Evolutionary conservation across 208 protist genomes (phyloP).

Genomic region (Crithidia expoeki): DNA sequence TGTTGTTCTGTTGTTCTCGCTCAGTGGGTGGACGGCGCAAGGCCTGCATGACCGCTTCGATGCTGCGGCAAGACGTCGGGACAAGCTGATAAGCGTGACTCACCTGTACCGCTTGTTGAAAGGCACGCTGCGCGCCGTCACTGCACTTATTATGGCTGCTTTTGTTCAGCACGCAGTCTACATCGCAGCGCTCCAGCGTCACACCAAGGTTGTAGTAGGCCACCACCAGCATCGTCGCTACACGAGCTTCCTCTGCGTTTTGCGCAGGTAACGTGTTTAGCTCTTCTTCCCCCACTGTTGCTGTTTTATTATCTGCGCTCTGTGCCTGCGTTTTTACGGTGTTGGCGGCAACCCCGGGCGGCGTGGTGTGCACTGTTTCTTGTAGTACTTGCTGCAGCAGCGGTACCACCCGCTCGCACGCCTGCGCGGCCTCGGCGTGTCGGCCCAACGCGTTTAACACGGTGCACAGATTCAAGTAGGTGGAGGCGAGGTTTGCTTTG

Average conservation of each 20-base stretch:
- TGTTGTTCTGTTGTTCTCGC: background rate
- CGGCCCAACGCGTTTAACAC: conserved; percentile 76
- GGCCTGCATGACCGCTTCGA: conserved; percentile 65
- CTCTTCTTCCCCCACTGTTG: conserved; percentile 38
- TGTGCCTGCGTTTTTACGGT: background rate
- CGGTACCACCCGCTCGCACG: conserved; percentile 69
- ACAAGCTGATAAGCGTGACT: conserved; percentile 63
- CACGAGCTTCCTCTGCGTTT: conserved; percentile 15
- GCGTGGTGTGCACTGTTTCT: conserved; percentile 23
- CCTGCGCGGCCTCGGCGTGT: conserved; percentile 76
- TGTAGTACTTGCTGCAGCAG: conserved; percentile 62
- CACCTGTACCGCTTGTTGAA: conserved; percentile 55
- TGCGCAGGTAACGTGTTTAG: conserved; percentile 20
- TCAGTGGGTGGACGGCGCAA: conserved; percentile 35
- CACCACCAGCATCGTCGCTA: conserved; percentile 81
- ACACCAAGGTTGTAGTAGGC: conserved; percentile 88
- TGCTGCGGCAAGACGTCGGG: conserved; percentile 57
- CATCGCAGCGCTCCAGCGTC: conserved; percentile 67
- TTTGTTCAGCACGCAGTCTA: background rate
- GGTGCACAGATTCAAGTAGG: conserved; percentile 88
- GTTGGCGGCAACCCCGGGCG: background rate
- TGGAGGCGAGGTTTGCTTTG: conserved; percentile 45
- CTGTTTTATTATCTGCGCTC: background rate
- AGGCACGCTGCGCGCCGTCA: conserved; percentile 51
- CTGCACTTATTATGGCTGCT: conserved; percentile 18